phyloP scores from a whole-genome alignment of 1,284 basidiomycete species.

The Abortiporus biennis region DNA sequence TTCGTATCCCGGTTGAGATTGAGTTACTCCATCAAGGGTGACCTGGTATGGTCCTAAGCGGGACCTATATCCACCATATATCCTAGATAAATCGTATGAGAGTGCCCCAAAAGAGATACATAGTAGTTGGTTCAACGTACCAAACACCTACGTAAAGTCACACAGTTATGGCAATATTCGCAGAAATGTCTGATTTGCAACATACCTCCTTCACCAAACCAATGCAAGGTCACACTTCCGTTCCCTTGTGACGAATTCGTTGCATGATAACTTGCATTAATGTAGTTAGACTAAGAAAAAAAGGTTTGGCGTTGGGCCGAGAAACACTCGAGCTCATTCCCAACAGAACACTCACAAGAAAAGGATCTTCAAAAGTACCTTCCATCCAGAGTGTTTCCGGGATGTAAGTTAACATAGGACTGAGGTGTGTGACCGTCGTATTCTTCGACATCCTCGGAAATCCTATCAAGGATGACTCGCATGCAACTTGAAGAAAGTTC shows the following conservation, averaged over 20 bases:
- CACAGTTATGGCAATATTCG: not conserved
- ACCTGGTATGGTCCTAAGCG: constrained; percentile 16
- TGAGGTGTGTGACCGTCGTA: constrained; percentile 20
- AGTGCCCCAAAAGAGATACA: not conserved
- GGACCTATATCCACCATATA: constrained; percentile 14
- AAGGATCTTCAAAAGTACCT: constrained; percentile 7
- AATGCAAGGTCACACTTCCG: constrained; percentile 17
- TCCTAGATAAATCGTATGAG: constrained; percentile 10
- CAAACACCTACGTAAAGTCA: constrained; percentile 10
- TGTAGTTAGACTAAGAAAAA: constrained; percentile 6
- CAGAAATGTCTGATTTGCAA: not conserved
- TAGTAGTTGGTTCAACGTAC: constrained; percentile 10
- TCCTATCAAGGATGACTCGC: not conserved
- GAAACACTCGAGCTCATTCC: not conserved
- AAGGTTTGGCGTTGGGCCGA: not conserved
- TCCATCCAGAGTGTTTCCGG: constrained; percentile 18
- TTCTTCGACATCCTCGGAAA: constrained; percentile 11
- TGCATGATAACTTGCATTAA: constrained; percentile 14
- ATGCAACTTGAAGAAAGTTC: not conserved
- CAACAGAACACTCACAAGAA: constrained; percentile 12
- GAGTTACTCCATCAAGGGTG: constrained; percentile 7
- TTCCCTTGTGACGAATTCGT: constrained; percentile 12
- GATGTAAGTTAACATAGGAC: constrained; percentile 19
- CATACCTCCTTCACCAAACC: constrained; percentile 17
- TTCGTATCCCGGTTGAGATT: constrained; percentile 6